Evolutionary conservation across 2,329 filamentous ascomycete genomes (phyloP), one percentile per base, ranked within the genome.

Genomic region (Verticillium klebahnii): DNA sequence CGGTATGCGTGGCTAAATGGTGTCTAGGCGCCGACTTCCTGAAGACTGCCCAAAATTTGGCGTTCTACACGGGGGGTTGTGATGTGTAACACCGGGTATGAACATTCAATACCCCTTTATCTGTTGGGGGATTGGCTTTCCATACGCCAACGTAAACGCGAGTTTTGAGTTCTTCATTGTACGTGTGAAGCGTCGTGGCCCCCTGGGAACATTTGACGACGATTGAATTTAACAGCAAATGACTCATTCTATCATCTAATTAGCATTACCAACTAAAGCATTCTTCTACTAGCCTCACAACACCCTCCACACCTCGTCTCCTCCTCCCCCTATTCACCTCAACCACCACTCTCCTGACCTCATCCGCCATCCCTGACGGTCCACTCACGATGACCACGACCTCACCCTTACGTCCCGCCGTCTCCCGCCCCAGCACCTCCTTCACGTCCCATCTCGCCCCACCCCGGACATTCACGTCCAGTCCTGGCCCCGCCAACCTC

Each of bases 301-400:
- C 57, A 25, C 57, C 37, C 25, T 12, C 14, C 7, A 50, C 57
- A n/a, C 57, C 57, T 17, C 37, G 29, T 19, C 37, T 58, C 57
- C 25, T 29, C 25, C 37, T 11, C n/a, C 34, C 37, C 57, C 39
- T 23, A 32, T 58, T 58, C 23, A 63, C 50, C 29, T 66, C 60
- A 1, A 63, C 61, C 56, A 67, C 56, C n/a, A 54, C 59, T 8
- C 59, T 59, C 19, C 66, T 57, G 2, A 64, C 66, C 11, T 66
- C 64, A 32, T 67, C 64, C 29, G 63, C 61, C 66, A 67, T 67
- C 25, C 58, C 32, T 14, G 66, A 57, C 17, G 66, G 66, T 2
- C 65, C 66, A 3, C 64, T 66, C 1, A 67, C 63, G 2, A 67
- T 36, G 12, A 67, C 57, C 14, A 60, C 66, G 23, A 67, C 25